phyloP scores from a whole-genome alignment of 2,329 filamentous ascomycete genomes.

The Epichloe aotearoae region DNA sequence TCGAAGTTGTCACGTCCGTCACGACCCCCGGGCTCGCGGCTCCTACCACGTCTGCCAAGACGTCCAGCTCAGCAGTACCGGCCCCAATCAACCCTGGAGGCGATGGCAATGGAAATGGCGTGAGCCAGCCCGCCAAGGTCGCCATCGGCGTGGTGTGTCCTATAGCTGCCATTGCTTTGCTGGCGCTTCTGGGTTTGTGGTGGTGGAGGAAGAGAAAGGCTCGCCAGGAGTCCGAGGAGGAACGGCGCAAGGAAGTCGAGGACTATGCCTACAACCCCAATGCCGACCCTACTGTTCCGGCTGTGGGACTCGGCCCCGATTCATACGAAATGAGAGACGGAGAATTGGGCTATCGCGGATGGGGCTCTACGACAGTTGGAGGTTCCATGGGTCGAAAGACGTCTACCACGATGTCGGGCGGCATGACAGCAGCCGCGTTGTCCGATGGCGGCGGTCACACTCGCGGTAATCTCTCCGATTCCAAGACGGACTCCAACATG shows the following conservation, averaged over 20 bases:
- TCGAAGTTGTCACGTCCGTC: constrained; percentile 16
- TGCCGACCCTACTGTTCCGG: constrained; percentile 66
- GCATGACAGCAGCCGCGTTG: constrained; percentile 48
- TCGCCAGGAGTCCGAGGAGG: constrained; percentile 71
- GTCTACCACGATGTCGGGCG: constrained; percentile 79
- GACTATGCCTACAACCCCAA: constrained; percentile 99
- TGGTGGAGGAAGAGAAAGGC: constrained; percentile 85
- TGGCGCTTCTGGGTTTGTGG: constrained; percentile 65
- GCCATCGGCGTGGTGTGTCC: constrained; percentile 91
- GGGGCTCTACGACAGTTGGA: constrained; percentile 64
- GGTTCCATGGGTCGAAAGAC: constrained; percentile 66
- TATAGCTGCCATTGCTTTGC: constrained; percentile 71
- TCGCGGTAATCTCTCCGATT: constrained; percentile 51
- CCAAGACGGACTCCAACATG: constrained; percentile 52
- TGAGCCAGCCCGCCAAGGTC: constrained; percentile 57
- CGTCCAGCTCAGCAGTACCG: constrained; percentile 14
- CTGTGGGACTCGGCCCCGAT: constrained; percentile 32
- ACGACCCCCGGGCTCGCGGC: constrained; percentile 10
- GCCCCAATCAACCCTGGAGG: constrained; percentile 17
- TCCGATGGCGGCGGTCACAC: constrained; percentile 65
- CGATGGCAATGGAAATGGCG: constrained; percentile 25
- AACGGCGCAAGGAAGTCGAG: constrained; percentile 88
- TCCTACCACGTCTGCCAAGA: not conserved
- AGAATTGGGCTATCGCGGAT: constrained; percentile 76
- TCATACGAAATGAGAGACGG: constrained; percentile 63